These are phyloP conservation scores for Candida sp. DNA, from an alignment of 1,139 yeast genomes.

Conservation along the genomic window DNA sequence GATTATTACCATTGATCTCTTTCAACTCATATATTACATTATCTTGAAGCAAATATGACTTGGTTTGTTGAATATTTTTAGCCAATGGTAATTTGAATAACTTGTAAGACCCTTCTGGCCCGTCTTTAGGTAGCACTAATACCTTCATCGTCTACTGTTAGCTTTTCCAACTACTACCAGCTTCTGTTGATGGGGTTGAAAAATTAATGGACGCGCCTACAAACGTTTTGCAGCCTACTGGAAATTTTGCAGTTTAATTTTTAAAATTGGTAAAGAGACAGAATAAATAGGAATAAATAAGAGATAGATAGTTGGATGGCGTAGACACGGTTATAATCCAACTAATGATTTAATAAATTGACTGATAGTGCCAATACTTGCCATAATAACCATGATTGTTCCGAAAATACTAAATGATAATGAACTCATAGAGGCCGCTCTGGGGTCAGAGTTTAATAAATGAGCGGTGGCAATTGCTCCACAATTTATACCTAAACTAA, in stretches of 20 bases:
- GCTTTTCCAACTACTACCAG: neutral
- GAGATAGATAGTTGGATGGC: neutral
- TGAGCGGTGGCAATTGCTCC: slow-evolving; percentile 85
- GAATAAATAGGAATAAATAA: neutral
- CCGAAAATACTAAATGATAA: slow-evolving; percentile 72
- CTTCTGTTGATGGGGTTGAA: too few species aligned
- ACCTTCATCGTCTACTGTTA: slow-evolving; percentile 6
- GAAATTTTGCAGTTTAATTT: neutral
- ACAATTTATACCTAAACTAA: slow-evolving; percentile 72
- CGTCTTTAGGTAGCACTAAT: slow-evolving; percentile 17
- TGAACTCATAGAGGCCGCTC: slow-evolving; percentile 79
- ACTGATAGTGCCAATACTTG: slow-evolving; percentile 47
- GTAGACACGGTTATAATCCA: slow-evolving; percentile 14
- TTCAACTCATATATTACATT: slow-evolving; percentile 27
- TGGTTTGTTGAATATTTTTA: slow-evolving; percentile 10
- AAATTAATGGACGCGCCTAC: neutral
- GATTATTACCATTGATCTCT: slow-evolving; percentile 25
- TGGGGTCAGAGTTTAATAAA: slow-evolving; percentile 61
- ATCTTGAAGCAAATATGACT: slow-evolving; percentile 18
- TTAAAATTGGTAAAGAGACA: neutral
- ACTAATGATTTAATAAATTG: slow-evolving; percentile 25
- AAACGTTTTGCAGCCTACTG: neutral
- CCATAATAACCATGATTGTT: slow-evolving; percentile 65
- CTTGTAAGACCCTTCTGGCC: slow-evolving; percentile 7
- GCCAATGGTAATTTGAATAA: slow-evolving; percentile 24